These are phyloP conservation scores for Camptophora hylomeconis DNA, from an alignment of 2,329 filamentous ascomycete genomes.

Conservation along the genomic window DNA sequence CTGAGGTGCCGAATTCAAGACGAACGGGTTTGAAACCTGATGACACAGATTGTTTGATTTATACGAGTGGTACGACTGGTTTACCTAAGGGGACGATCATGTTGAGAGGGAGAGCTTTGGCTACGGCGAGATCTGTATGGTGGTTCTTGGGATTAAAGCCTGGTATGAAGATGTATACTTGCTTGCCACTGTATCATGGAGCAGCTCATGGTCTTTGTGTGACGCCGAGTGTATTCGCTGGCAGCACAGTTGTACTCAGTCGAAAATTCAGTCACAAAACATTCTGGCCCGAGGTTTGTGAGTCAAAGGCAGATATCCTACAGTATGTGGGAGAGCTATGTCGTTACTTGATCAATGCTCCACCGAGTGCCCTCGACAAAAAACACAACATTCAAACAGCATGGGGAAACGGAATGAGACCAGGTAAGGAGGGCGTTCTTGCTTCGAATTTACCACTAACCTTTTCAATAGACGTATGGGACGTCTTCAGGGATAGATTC, in stretches of 20 bases:
- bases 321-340: slow-evolving; percentile 41
- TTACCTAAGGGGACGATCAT: slow-evolving; percentile 51
- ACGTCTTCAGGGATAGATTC: slow-evolving; percentile 28
- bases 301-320: slow-evolving; percentile 41
- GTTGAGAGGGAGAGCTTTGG: slow-evolving; percentile 18
- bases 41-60: slow-evolving; percentile 54
- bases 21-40: slow-evolving; percentile 37
- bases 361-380: slow-evolving; percentile 31
- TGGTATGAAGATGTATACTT: slow-evolving; percentile 49
- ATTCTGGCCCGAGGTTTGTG: slow-evolving; percentile 18
- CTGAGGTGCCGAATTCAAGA: slow-evolving; percentile 42
- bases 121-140: slow-evolving; percentile 19
- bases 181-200: slow-evolving; percentile 67
- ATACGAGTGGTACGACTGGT: slow-evolving; percentile 66
- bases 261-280: slow-evolving; percentile 21
- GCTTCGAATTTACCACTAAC: too few species aligned
- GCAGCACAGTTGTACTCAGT: slow-evolving; percentile 29
- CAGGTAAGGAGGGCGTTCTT: too few species aligned
- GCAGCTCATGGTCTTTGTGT: slow-evolving; percentile 45
- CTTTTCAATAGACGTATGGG: slow-evolving; percentile 42
- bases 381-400: slow-evolving; percentile 33
- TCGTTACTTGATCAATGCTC: slow-evolving; percentile 33
- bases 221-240: slow-evolving; percentile 38
- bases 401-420: slow-evolving; percentile 34
- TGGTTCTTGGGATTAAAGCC: slow-evolving; percentile 20